These are phyloP conservation scores for Apiospora sp. DNA, from an alignment of 2,329 filamentous ascomycete species.

Conservation along the genomic window DNA sequence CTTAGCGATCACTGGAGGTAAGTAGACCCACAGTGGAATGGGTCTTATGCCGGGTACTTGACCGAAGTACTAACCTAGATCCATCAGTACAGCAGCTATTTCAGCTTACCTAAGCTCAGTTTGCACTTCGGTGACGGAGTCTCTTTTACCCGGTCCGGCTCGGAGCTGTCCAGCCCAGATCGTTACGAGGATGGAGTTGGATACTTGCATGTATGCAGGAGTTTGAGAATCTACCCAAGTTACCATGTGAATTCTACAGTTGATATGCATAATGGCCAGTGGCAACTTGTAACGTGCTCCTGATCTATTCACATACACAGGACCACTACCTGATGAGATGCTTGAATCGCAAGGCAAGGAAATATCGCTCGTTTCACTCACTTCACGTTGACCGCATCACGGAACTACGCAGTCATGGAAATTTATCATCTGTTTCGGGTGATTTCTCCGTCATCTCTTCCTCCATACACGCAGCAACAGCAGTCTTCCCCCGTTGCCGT, in stretches of 20 bases:
- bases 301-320: not conserved
- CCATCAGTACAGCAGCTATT: too few species aligned
- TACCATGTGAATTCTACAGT: not conserved
- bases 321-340: not conserved
- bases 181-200: too few species aligned
- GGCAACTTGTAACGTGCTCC: not conserved
- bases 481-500: slow-evolving; percentile 33
- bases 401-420: not conserved
- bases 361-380: not conserved
- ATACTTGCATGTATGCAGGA: not conserved
- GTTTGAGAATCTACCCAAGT: not conserved
- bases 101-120: too few species aligned
- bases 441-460: slow-evolving; percentile 20
- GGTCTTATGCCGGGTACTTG: not conserved
- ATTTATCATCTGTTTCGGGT: slow-evolving; percentile 24
- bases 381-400: not conserved
- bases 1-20: not conserved
- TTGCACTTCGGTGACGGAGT: too few species aligned
- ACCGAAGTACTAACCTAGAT: too few species aligned
- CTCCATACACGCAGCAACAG: slow-evolving; percentile 33
- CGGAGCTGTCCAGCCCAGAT: too few species aligned
- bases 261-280: not conserved
- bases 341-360: not conserved
- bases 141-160: too few species aligned
- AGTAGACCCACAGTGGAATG: not conserved